Conservation (phyloP, 2,329 filamentous ascomycete species). For the Gaeumannomyces tritici region DNA sequence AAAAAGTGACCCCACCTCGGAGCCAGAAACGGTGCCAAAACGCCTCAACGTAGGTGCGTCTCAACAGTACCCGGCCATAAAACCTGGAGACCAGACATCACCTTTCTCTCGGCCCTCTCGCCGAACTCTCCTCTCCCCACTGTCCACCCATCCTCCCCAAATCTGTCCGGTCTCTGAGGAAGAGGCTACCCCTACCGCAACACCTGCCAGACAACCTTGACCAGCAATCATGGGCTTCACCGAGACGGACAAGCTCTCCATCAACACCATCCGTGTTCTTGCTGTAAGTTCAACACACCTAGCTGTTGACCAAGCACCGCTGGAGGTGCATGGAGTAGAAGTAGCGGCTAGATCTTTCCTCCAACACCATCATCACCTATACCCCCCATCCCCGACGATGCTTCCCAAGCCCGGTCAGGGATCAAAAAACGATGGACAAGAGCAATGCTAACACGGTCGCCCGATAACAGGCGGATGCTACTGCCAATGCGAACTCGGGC, state of each 20-base stretch:
- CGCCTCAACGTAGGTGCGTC: background rate
- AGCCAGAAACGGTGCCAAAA: background rate
- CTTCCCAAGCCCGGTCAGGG: background rate
- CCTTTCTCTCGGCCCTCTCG: slow-evolving; percentile 16
- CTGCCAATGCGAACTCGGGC: slow-evolving; percentile 88
- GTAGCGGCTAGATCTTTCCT: slow-evolving; percentile 3
- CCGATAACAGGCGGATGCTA: slow-evolving; percentile 82
- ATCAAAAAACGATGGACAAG: background rate
- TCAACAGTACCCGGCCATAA: background rate
- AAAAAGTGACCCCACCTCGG: slow-evolving; percentile 1
- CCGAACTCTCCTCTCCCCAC: slow-evolving; percentile 13
- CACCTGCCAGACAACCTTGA: background rate
- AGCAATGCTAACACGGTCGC: background rate
- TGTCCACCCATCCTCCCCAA: slow-evolving; percentile 7
- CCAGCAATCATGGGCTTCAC: slow-evolving; percentile 70
- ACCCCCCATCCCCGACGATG: background rate
- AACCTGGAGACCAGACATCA: slow-evolving; percentile 2
- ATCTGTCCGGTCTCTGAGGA: slow-evolving; percentile 9
- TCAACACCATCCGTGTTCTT: slow-evolving; percentile 96
- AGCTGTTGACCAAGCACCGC: slow-evolving; percentile 7
- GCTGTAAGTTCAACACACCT: slow-evolving; percentile 59
- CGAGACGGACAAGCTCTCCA: slow-evolving; percentile 79
- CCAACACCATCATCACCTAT: background rate
- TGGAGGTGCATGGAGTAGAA: background rate
- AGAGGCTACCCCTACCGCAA: background rate